phyloP scores from a whole-genome alignment of 331 rosid species.

The Erythrophleum ivorense region DNA sequence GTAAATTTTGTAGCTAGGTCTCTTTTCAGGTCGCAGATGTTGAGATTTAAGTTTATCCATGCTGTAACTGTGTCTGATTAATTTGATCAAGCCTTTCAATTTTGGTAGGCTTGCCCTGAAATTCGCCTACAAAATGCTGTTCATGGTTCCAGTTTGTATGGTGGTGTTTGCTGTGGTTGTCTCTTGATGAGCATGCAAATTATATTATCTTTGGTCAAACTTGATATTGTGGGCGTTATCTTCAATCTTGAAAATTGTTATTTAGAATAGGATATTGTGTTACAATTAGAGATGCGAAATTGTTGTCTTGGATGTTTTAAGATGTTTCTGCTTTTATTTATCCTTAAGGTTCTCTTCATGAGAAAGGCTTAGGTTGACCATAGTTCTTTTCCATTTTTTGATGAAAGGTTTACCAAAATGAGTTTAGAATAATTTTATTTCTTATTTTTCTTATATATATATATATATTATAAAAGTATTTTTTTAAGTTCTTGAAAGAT shows the following conservation, averaged over 20 bases:
- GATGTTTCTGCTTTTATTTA: not conserved
- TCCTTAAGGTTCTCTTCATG: too few species aligned
- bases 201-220: not conserved
- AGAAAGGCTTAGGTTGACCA: too few species aligned
- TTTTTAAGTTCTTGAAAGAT: too few species aligned
- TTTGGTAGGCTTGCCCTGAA: slow-evolving; percentile 22
- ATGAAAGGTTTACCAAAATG: too few species aligned
- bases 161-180: not conserved
- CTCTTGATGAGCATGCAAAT: not conserved
- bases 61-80: slow-evolving; percentile 32
- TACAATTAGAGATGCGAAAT: not conserved
- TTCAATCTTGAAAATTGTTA: not conserved
- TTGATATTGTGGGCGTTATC: slow-evolving; percentile 3
- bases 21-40: slow-evolving; percentile 27
- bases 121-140: not conserved
- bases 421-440: too few species aligned
- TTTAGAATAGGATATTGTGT: too few species aligned
- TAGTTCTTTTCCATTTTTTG: too few species aligned
- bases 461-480: too few species aligned
- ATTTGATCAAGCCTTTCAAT: slow-evolving; percentile 35
- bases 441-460: too few species aligned
- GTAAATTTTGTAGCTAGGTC: slow-evolving; percentile 45
- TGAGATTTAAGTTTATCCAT: slow-evolving; percentile 13
- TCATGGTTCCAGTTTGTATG: not conserved
- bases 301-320: too few species aligned